Conservation (phyloP, 305 asterid species). For the Solanum hybrid region DNA sequence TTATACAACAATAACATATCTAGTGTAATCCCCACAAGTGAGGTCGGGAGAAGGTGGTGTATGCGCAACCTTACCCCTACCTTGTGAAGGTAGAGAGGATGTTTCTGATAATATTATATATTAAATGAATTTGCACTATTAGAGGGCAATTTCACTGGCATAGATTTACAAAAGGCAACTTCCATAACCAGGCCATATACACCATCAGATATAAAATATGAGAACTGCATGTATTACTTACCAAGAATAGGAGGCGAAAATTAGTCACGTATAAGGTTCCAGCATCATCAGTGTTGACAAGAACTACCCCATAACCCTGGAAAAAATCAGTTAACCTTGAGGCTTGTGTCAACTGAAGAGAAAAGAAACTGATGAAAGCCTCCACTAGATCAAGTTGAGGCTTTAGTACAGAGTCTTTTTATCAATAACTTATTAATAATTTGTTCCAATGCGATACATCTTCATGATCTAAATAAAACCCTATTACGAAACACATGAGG, state of each 20-base stretch:
- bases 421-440: background rate
- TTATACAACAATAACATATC: background rate
- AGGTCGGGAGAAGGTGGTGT: background rate
- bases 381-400: background rate
- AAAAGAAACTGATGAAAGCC: background rate
- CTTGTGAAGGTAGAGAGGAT: background rate
- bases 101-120: background rate
- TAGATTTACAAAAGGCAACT: background rate
- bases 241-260: slow-evolving; percentile 95
- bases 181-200: background rate
- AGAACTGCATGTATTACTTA: slow-evolving; percentile 20
- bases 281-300: slow-evolving; percentile 89
- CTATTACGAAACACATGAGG: background rate
- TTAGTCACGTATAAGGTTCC: slow-evolving; percentile 86
- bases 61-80: background rate
- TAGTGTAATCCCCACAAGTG: background rate
- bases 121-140: background rate
- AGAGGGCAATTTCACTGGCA: background rate
- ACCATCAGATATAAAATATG: background rate
- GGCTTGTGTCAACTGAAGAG: slow-evolving; percentile 5
- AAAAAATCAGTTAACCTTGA: slow-evolving; percentile 20
- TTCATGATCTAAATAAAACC: background rate
- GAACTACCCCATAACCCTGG: slow-evolving; percentile 88
- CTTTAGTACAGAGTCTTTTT: background rate
- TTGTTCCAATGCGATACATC: background rate